Evolutionary conservation across 768 basidiomycete genomes (phyloP).

Genomic region (Saitozyma podzolica): DNA sequence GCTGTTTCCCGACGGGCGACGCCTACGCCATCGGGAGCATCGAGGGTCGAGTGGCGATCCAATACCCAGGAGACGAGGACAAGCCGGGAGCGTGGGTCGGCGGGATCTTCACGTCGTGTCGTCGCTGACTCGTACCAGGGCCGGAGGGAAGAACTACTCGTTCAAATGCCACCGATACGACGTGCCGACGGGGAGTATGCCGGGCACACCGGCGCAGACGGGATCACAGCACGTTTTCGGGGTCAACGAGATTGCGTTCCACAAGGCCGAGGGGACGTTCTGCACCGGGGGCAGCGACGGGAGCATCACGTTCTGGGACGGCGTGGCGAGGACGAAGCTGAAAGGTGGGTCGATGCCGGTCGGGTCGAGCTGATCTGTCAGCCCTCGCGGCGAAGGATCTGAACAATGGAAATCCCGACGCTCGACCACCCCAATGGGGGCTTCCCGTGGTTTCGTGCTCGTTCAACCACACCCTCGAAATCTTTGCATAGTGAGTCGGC

Average conservation of each 20-base stretch:
- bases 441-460: conserved; percentile 73
- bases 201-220: conserved; percentile 60
- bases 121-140: conserved; percentile 6
- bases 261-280: conserved; percentile 80
- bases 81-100: conserved; percentile 8
- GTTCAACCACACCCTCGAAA: conserved; percentile 83
- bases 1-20: conserved; percentile 54
- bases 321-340: conserved; percentile 76
- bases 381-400: conserved; percentile 48
- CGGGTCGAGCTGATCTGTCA: conserved; percentile 53
- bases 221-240: conserved; percentile 70
- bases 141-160: conserved; percentile 74
- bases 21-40: conserved; percentile 56
- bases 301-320: conserved; percentile 47
- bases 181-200: conserved; percentile 28
- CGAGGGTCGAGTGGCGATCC: conserved; percentile 82
- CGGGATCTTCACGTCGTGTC: background rate
- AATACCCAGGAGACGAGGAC: conserved; percentile 52
- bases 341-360: conserved; percentile 67
- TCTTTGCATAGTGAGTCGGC: conserved; percentile 71
- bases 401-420: conserved; percentile 43
- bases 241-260: conserved; percentile 84
- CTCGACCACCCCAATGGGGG: conserved; percentile 40
- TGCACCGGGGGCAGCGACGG: conserved; percentile 66
- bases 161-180: conserved; percentile 64